Evolutionary conservation across 2,329 filamentous ascomycete genomes (phyloP).

Genomic region (Aspergillus felis): DNA sequence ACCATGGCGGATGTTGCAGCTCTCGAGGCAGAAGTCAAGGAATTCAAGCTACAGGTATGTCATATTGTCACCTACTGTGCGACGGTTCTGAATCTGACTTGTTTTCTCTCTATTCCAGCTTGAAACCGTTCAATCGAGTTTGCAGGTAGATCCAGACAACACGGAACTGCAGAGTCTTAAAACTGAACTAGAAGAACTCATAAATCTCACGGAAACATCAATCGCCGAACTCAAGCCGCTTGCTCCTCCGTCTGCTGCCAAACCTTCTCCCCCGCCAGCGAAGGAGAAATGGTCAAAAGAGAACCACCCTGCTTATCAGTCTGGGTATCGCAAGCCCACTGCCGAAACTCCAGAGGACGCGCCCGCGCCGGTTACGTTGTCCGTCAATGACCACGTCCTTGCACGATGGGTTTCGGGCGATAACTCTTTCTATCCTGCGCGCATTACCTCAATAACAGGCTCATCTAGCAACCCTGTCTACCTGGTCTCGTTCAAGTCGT

Average conservation of each 20-base stretch:
- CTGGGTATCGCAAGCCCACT: slow-evolving; percentile 51
- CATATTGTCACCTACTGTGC: not conserved
- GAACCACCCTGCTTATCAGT: slow-evolving; percentile 72
- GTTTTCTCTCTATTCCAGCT: slow-evolving; percentile 50
- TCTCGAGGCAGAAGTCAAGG: slow-evolving; percentile 51
- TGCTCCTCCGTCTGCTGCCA: slow-evolving; percentile 43
- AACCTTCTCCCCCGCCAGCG: slow-evolving; percentile 49
- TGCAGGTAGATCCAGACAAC: slow-evolving; percentile 77
- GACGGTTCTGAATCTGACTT: slow-evolving; percentile 4
- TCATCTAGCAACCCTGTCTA: slow-evolving; percentile 89
- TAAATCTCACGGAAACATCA: slow-evolving; percentile 72
- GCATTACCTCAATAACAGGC: slow-evolving; percentile 90
- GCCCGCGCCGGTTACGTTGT: slow-evolving; percentile 57
- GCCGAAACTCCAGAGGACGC: slow-evolving; percentile 51
- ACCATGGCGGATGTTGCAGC: slow-evolving; percentile 42
- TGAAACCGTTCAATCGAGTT: slow-evolving; percentile 69
- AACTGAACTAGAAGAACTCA: slow-evolving; percentile 75
- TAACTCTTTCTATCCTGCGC: slow-evolving; percentile 83
- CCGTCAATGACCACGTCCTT: slow-evolving; percentile 84
- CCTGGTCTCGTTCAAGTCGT: slow-evolving; percentile 91
- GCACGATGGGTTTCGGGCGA: slow-evolving; percentile 91
- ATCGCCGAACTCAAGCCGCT: slow-evolving; percentile 74
- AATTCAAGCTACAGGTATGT: slow-evolving; percentile 56
- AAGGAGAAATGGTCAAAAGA: slow-evolving; percentile 75
- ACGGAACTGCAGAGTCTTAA: slow-evolving; percentile 72